phyloP scores from a whole-genome alignment of 2,329 filamentous ascomycete species.

The Aspergillus uvarum region DNA sequence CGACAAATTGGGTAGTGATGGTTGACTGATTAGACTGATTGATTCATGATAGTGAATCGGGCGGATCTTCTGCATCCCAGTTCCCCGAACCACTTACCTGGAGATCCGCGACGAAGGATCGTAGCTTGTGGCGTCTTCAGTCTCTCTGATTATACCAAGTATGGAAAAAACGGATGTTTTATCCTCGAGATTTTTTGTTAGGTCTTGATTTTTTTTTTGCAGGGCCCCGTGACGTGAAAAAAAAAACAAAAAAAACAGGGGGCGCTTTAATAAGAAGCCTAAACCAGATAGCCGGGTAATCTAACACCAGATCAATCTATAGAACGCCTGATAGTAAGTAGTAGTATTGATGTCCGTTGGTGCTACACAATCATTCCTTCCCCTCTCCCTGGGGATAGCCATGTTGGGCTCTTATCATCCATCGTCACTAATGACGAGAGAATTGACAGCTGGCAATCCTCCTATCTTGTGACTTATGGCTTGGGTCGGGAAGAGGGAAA shows the following conservation, averaged over 20 bases:
- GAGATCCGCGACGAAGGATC: conserved; percentile 13
- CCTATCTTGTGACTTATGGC: conserved; percentile 21
- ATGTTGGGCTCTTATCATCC: not conserved
- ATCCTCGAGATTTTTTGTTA: not conserved
- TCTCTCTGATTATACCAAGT: conserved; percentile 3
- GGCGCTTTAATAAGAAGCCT: not conserved
- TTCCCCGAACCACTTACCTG: conserved; percentile 20
- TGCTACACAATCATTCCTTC: not conserved
- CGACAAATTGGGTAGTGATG: not conserved
- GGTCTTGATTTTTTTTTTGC: conserved; percentile 3
- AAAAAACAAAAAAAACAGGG: conserved; percentile 2
- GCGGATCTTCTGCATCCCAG: conserved; percentile 17
- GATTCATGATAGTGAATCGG: conserved; percentile 17
- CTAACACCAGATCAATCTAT: not conserved
- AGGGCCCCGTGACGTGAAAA: conserved; percentile 13
- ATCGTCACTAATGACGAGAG: conserved; percentile 6
- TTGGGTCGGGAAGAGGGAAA: not conserved
- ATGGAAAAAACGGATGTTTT: not conserved
- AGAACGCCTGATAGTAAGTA: not conserved
- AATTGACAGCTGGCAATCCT: conserved; percentile 21
- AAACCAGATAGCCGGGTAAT: conserved; percentile 8
- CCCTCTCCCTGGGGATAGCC: not conserved
- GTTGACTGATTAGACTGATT: not conserved
- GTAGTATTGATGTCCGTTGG: not conserved
- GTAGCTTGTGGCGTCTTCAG: conserved; percentile 18